Base-by-base conservation (phyloP, 176 grass and related monocot genomes). In the Rhipidocladum racemiflorum region DNA sequence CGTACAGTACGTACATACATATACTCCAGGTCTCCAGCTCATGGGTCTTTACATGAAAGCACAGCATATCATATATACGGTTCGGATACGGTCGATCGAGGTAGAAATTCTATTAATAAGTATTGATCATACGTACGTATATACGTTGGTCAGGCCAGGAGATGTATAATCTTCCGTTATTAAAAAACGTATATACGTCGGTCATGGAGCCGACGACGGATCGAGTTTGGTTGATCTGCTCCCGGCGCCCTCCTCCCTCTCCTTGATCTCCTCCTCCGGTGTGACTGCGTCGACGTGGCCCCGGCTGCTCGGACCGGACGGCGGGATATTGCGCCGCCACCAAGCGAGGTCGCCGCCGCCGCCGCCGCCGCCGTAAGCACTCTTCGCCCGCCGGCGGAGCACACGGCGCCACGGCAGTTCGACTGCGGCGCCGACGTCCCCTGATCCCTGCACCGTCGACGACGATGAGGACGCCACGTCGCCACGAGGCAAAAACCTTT, bases 241-340 rank as follows among this genome's bases (percentile, higher is more conserved):
- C 12, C 4, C 18, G 39, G 7, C 18, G 17, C 7, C 49, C 35
- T 30, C 35, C 21, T 38, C 13, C 48, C 5, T 16, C 46, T 17
- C 34, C 62, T 32, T 40, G 49, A 32, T 23, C 10, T 70, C 39
- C 27, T 72, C 55, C 11, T 46, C 55, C 20, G 80, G 80, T 5
- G 20, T 13, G 67, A 36, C 68, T 55, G 34, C 20, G 11, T 59
- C 79, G 35, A 50, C 46, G 20, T 85, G 83, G 23, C 83, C 74
- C 4, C 74, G 63, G 73, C 65, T 61, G 72, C 83, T 85, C 18
- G 83, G 74, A 24, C 72, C 83, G 36, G 83, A 85, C 7, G 83
- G 63, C 16, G 74, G 82, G 24, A 77, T 32, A n/a, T n/a, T n/a
- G 45, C 46, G 32, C 38, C 29, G 18, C 29, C 69, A 43, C 56